phyloP scores from a whole-genome alignment of 148 eudicot species.

The Talinum fruticosum region DNA sequence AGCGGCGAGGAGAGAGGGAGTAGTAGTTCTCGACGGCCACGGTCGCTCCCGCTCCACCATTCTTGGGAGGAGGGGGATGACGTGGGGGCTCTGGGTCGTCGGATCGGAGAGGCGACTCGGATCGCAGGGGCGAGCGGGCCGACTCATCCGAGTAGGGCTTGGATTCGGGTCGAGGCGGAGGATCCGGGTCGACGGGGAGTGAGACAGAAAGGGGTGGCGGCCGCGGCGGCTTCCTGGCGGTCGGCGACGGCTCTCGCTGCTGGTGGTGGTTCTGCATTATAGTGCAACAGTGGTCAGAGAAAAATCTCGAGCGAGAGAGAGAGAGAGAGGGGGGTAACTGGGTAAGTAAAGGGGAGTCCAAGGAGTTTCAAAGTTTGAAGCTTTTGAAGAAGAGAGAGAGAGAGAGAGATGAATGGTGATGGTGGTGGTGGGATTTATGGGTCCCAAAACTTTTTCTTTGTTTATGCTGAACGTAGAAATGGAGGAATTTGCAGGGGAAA shows the following conservation, averaged over 20 bases:
- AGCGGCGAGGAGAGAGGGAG: constrained; percentile 30
- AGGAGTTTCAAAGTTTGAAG: constrained; percentile 9
- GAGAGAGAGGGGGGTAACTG: too few relatives aligned
- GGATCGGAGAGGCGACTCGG: constrained; percentile 55
- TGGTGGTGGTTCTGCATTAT: constrained; percentile 22
- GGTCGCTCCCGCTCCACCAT: constrained; percentile 12
- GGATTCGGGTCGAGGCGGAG: neutral
- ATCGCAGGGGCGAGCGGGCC: constrained; percentile 61
- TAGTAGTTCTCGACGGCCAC: constrained; percentile 33
- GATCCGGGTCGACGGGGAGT: constrained; percentile 14
- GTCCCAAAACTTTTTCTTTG: neutral
- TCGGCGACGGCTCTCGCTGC: neutral
- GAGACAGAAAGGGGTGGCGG: constrained; percentile 23
- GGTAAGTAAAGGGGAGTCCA: neutral
- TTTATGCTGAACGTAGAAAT: neutral
- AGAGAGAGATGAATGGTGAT: neutral
- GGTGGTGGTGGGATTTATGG: neutral
- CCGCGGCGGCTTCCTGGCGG: constrained; percentile 17
- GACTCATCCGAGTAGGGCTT: constrained; percentile 24
- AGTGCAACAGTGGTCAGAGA: neutral
- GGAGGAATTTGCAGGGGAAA: neutral
- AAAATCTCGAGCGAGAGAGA: neutral
- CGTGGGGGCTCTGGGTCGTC: constrained; percentile 27
- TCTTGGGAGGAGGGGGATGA: constrained; percentile 10
- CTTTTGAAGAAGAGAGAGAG: constrained; percentile 1